Evolutionary conservation across 768 basidiomycete genomes (phyloP).

Genomic region (Grammothele lineata): DNA sequence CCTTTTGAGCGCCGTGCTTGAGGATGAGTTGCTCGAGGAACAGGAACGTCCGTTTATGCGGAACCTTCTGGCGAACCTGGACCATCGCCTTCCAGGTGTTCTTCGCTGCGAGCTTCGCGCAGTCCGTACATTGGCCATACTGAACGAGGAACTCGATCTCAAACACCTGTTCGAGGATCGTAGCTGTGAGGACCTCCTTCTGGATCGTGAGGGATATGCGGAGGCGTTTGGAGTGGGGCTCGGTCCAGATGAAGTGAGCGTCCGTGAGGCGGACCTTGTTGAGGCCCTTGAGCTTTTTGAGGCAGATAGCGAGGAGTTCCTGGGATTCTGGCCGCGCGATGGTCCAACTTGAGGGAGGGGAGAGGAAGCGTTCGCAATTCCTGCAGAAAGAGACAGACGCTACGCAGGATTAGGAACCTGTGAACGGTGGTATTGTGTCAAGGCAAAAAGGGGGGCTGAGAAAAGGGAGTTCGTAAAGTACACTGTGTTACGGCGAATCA

Average conservation of each 20-base stretch:
- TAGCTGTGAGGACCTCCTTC: constrained; percentile 95
- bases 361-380: constrained; percentile 94
- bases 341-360: constrained; percentile 86
- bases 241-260: constrained; percentile 99
- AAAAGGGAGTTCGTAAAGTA: too few species aligned
- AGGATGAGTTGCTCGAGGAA: constrained; percentile 96
- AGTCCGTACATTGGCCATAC: constrained; percentile 93
- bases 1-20: constrained; percentile 95
- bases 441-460: too few species aligned
- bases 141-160: constrained; percentile 95
- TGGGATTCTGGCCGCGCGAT: constrained; percentile 85
- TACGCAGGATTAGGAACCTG: constrained; percentile 31
- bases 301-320: constrained; percentile 89
- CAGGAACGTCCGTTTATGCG: constrained; percentile 96
- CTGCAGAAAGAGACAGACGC: constrained; percentile 90
- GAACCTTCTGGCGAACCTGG: constrained; percentile 98
- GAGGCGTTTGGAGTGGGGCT: constrained; percentile 92
- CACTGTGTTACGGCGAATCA: too few species aligned
- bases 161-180: constrained; percentile 95
- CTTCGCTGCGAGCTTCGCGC: constrained; percentile 91
- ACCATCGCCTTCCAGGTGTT: constrained; percentile 98
- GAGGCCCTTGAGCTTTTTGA: constrained; percentile 92
- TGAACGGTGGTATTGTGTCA: too few species aligned
- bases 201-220: constrained; percentile 95
- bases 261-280: constrained; percentile 96